phyloP scores from a whole-genome alignment of 768 basidiomycete species.

The Russula vinacea region DNA sequence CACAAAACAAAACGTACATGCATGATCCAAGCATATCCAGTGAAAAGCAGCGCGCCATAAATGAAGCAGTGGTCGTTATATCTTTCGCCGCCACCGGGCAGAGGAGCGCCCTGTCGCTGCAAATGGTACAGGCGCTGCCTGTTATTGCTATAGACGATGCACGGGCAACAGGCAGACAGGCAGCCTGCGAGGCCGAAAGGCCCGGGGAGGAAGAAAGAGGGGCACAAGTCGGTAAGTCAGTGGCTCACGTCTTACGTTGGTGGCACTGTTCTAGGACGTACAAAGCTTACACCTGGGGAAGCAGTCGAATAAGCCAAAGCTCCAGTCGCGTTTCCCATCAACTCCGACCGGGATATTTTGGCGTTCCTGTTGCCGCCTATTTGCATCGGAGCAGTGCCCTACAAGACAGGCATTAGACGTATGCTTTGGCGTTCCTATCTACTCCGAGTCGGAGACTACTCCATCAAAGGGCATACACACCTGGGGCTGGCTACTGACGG shows the following conservation, averaged over 20 bases:
- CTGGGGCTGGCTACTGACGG: neutral
- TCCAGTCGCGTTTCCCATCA: constrained; percentile 39
- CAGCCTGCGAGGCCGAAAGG: constrained; percentile 33
- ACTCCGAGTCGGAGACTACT: no score
- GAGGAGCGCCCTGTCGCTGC: constrained; percentile 38
- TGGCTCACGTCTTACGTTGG: no score
- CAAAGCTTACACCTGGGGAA: constrained; percentile 32
- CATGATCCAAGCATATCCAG: neutral
- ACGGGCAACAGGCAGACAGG: constrained; percentile 42
- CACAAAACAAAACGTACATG: constrained; percentile 9
- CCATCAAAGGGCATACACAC: neutral
- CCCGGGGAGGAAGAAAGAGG: no score
- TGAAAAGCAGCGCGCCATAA: neutral
- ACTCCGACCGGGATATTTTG: constrained; percentile 31
- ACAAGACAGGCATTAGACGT: neutral
- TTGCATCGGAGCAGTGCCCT: constrained; percentile 3
- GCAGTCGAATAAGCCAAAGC: constrained; percentile 33
- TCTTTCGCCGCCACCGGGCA: constrained; percentile 22
- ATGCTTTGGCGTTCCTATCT: neutral
- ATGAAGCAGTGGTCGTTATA: neutral
- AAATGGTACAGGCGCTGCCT: constrained; percentile 43
- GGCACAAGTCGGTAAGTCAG: neutral
- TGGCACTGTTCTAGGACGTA: constrained; percentile 16
- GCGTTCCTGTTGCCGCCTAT: constrained; percentile 31
- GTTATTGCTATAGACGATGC: constrained; percentile 41